Base-by-base conservation (phyloP, 208 protist species). In the Trypanosoma cruzi region DNA sequence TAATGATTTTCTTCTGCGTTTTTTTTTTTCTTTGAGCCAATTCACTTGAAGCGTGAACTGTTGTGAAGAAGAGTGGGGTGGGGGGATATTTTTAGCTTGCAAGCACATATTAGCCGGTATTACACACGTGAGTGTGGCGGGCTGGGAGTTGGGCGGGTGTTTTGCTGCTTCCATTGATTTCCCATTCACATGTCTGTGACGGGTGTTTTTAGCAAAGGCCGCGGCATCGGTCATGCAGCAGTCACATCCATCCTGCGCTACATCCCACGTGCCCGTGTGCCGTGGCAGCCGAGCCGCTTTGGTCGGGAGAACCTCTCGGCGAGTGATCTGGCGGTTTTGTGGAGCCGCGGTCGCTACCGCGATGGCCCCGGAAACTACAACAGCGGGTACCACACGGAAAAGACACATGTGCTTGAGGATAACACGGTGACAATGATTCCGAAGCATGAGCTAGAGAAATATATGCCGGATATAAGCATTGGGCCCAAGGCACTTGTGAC, bases 381-480 rank as follows among this genome's bases (percentile, higher is more conserved):
- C 82, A 95, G 89, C 81, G 92, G 92, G 58, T 97, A 95, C 81
- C 84, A 77, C 82, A 93, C 90, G 2, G 86, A 88, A 48, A 88
- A 89, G 68, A 92, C 89, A 37, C 80, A 93, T 60, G 79, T 84
- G 37, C 55, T 94, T 48, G 90, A 97, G 63, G 92, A 97, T 67
- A 73, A 87, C 72, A 90, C 74, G 5, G 50, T 94, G 28, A 68
- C 42, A 26, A 91, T 97, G 1, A 95, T 95, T 32, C 90, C 92
- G n/a, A 94, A 93, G 80, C 84, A 90, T 46, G 89, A 97, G 73
- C 79, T 97, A 52, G 87, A 93, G 61, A 90, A 89, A 75, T 97
- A 91, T 68, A 97, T 97, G 92, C 92, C 92, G 20, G 84, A 97
- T 69, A 97, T 97, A 60, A 77, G 66, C 50, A 79, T 95, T 52